These are phyloP conservation scores for Collybiopsis confluens DNA, from an alignment of 768 basidiomycete genomes.

Conservation along the genomic window DNA sequence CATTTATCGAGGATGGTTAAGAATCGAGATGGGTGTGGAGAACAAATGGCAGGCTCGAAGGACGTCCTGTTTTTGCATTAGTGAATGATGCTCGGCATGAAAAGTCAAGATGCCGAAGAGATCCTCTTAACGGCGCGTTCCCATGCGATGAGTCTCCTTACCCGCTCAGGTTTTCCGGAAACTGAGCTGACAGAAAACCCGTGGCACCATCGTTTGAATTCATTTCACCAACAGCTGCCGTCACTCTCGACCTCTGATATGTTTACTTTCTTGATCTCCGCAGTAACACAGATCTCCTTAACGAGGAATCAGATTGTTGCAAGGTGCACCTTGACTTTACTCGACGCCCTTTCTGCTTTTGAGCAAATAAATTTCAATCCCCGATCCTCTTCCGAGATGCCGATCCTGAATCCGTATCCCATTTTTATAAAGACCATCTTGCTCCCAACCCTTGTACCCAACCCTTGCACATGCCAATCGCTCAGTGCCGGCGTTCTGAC, in stretches of 20 bases:
- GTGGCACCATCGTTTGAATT: conserved; percentile 3
- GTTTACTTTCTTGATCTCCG: neutral
- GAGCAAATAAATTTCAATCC: neutral
- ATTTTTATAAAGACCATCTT: neutral
- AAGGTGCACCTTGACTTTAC: neutral
- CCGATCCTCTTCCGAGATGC: conserved; percentile 1
- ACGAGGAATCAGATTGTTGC: neutral
- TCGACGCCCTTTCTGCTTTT: too few species aligned
- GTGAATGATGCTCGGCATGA: conserved; percentile 9
- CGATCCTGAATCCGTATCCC: neutral
- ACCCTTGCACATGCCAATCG: neutral
- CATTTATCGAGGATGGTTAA: conserved; percentile 30
- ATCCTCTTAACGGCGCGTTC: conserved; percentile 6
- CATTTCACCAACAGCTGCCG: conserved; percentile 2
- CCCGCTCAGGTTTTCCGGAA: conserved; percentile 7
- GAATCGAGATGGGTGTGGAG: conserved; percentile 3
- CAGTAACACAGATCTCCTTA: neutral
- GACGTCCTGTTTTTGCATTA: conserved; percentile 8
- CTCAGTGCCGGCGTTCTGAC: neutral
- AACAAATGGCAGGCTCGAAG: neutral
- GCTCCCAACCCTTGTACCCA: conserved; percentile 6
- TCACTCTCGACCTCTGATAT: neutral
- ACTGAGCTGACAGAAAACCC: conserved; percentile 1
- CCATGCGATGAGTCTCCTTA: conserved; percentile 4
- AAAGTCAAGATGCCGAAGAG: conserved; percentile 5